Percentiles rank a stretch among this genome's conserved stretches.
These are phyloP conservation scores for Malus sylvestris DNA, from an alignment of 306 rosid genomes.

Conservation along the genomic window DNA sequence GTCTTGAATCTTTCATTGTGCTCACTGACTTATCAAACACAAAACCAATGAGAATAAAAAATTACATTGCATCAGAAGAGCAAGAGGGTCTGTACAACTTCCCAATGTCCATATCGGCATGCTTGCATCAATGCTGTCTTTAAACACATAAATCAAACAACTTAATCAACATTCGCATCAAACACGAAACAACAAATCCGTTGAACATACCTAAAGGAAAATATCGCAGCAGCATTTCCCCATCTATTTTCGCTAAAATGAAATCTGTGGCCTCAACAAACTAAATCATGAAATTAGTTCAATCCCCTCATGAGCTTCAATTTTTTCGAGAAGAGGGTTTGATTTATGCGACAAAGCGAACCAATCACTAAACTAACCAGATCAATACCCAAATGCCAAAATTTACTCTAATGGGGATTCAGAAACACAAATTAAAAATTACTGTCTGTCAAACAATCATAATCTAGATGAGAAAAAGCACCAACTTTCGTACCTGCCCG, in stretches of 20 bases:
- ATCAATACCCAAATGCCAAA: conserved; percentile 8
- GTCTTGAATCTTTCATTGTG: no score
- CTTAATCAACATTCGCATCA: conserved; percentile 5
- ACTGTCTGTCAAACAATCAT: neutral
- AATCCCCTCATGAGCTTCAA: neutral
- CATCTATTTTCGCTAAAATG: neutral
- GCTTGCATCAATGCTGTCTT: conserved; percentile 99
- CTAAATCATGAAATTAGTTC: neutral
- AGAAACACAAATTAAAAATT: neutral
- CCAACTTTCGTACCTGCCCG: conserved; percentile 63
- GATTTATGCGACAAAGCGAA: neutral
- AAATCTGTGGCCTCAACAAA: neutral
- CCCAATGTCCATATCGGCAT: conserved; percentile 98
- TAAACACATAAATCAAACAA: conserved; percentile 34
- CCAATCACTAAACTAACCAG: neutral
- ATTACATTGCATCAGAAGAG: conserved; percentile 83
- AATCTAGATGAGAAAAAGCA: conserved; percentile 11
- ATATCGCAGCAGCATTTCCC: neutral
- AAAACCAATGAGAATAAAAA: neutral
- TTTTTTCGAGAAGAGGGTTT: neutral
- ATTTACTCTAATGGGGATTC: neutral
- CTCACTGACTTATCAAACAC: neutral
- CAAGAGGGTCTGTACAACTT: conserved; percentile 80
- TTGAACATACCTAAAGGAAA: no score
- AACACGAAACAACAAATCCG: conserved; percentile 8